A percentile compares a stretch with the other conserved stretches of the same genome.
Evolutionary conservation across 1,284 basidiomycete genomes (phyloP).

Genomic region (Cryptococcus jaspeensis): DNA sequence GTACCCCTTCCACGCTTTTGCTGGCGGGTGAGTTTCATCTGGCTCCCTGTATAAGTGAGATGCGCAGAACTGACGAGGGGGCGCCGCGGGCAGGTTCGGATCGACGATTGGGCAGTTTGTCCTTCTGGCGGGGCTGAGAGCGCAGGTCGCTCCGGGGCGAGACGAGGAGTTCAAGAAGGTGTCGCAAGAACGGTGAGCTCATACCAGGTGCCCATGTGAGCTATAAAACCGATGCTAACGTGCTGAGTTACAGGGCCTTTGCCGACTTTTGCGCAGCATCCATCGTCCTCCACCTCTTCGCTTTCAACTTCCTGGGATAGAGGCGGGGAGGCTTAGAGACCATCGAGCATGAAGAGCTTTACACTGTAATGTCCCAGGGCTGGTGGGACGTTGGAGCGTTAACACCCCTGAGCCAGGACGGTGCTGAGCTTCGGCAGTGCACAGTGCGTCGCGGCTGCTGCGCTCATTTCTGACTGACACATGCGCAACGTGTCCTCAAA

Average conservation of each 20-base stretch:
- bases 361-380: background rate
- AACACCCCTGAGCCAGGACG: too few species aligned
- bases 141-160: slow-evolving; percentile 77
- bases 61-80: background rate
- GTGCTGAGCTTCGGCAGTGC: too few species aligned
- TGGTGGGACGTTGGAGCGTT: too few species aligned
- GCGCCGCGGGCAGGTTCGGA: slow-evolving; percentile 65
- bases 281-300: slow-evolving; percentile 95
- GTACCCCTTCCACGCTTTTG: slow-evolving; percentile 96
- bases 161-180: slow-evolving; percentile 74
- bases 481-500: too few species aligned
- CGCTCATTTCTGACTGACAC: too few species aligned
- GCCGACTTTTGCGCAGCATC: slow-evolving; percentile 94
- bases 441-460: too few species aligned
- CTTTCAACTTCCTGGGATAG: slow-evolving; percentile 91
- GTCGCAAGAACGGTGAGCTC: slow-evolving; percentile 84
- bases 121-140: slow-evolving; percentile 82
- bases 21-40: slow-evolving; percentile 72
- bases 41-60: background rate
- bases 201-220: background rate
- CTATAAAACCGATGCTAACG: background rate
- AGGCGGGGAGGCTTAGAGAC: background rate
- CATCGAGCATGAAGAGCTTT: background rate
- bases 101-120: slow-evolving; percentile 97
- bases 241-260: slow-evolving; percentile 69